Base-by-base conservation (phyloP, 1,284 basidiomycete species). In the Grifola frondosa region DNA sequence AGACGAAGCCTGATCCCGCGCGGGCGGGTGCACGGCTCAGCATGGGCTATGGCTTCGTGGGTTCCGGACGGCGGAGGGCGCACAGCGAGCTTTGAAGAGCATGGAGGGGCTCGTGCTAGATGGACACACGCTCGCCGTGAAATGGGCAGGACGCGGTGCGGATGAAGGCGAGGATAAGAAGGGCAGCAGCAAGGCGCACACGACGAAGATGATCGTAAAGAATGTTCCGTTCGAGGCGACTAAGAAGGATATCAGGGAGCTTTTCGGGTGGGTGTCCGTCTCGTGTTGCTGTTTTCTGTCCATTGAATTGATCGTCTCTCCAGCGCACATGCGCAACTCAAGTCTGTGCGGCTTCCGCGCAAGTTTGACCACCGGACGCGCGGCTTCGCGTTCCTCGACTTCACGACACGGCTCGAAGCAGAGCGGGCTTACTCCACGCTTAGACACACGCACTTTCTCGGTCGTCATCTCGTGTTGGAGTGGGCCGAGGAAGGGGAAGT, bases 1-100 rank as follows among this genome's bases (percentile, higher is more conserved):
- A 97, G 68, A 96, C 84, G 36, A 97, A 97, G 61, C 81, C 87
- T 0, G 90, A 96, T 65, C 85, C 91, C 0, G 91, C 89, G 56
- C 73, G 78, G 6, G 75, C 81, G 1, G 70, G 70, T 70, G 84
- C 69, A 13, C 71, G 78, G 31, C 68, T 96, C 30, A 92, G 89
- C 59, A 95, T 97, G 93, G 94, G 95, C 0, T 98, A 95, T 63
- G 96, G 94, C 0, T 99, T 99, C 60, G 80, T 97, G 24, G 95
- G 3, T 98, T 98, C 73, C 81, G 80, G 61, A 84, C 83, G 22
- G 66, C 67, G 1, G 85, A 88, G 19, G 79, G 75, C 5, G 95
- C 96, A 26, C 74, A 77, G 60, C 78, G 77, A 46, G 96, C 88
- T n/a, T 57, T 91, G 53, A 80, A 81, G 58, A 83, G 83, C 40